These are phyloP conservation scores for Fomitopsis pulvina DNA, from an alignment of 768 basidiomycete species.

Conservation along the genomic window DNA sequence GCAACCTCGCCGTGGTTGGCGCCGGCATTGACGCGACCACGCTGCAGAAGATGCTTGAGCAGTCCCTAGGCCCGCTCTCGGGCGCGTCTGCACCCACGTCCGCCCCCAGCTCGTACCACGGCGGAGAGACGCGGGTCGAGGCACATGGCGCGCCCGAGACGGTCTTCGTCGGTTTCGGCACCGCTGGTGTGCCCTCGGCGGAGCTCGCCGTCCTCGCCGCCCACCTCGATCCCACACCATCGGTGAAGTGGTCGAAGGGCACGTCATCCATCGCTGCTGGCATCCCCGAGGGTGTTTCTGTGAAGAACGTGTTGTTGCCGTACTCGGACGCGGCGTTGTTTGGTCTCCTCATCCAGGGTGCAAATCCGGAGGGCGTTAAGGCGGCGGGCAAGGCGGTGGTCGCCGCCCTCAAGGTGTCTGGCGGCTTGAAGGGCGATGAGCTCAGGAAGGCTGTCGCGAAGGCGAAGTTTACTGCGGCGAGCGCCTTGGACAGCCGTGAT, in stretches of 20 bases:
- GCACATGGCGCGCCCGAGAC: slow-evolving; percentile 58
- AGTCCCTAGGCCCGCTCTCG: slow-evolving; percentile 50
- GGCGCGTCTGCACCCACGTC: slow-evolving; percentile 28
- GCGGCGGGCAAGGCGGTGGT: slow-evolving; percentile 67
- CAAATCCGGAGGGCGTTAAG: slow-evolving; percentile 53
- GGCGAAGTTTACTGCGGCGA: slow-evolving; percentile 81
- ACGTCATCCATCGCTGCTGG: slow-evolving; percentile 59
- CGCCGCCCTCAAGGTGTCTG: slow-evolving; percentile 49
- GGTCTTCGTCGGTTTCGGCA: slow-evolving; percentile 84
- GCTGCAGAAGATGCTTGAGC: slow-evolving; percentile 66
- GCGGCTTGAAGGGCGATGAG: slow-evolving; percentile 47
- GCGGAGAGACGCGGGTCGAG: slow-evolving; percentile 78
- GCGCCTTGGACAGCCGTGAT: slow-evolving; percentile 58
- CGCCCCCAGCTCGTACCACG: slow-evolving; percentile 55
- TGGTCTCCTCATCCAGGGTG: slow-evolving; percentile 73
- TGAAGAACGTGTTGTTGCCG: slow-evolving; percentile 70
- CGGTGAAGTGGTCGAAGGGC: slow-evolving; percentile 85
- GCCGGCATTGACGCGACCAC: slow-evolving; percentile 73
- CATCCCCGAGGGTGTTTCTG: slow-evolving; percentile 53
- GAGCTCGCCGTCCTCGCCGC: slow-evolving; percentile 77
- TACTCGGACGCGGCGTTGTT: slow-evolving; percentile 92
- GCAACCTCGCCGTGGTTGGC: slow-evolving; percentile 81
- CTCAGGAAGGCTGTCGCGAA: slow-evolving; percentile 79
- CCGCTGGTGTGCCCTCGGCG: slow-evolving; percentile 53
- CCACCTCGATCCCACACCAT: slow-evolving; percentile 69